phyloP scores from a whole-genome alignment of 768 basidiomycete genomes.

The Russula sp. region DNA sequence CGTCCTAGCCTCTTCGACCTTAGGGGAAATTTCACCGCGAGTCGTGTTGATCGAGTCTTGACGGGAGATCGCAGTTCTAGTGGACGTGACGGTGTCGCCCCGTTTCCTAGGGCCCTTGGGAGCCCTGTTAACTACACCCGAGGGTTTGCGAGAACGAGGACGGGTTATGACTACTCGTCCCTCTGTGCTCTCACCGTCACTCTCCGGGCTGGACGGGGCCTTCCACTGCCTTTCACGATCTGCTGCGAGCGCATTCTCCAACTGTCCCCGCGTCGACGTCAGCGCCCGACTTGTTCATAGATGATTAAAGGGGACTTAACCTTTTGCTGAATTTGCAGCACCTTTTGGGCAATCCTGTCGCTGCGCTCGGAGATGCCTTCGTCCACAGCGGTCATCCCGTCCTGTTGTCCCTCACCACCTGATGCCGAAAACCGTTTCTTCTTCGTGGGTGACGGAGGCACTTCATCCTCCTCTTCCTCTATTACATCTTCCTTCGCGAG shows the following conservation, averaged over 20 bases:
- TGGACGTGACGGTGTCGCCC: slow-evolving; percentile 58
- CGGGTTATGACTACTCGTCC: slow-evolving; percentile 21
- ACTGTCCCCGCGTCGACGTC: slow-evolving; percentile 33
- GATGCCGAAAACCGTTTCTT: slow-evolving; percentile 79
- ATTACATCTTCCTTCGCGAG: slow-evolving; percentile 49
- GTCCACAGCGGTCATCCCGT: slow-evolving; percentile 81
- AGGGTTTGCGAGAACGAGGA: slow-evolving; percentile 31
- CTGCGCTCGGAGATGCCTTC: slow-evolving; percentile 78
- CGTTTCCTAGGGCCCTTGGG: slow-evolving; percentile 25
- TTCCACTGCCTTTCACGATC: slow-evolving; percentile 43
- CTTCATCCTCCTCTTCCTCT: slow-evolving; percentile 37
- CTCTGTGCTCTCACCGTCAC: slow-evolving; percentile 37
- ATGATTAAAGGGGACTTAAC: slow-evolving; percentile 37
- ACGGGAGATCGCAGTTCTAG: slow-evolving; percentile 29
- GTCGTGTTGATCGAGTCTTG: slow-evolving; percentile 28
- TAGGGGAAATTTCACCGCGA: slow-evolving; percentile 23
- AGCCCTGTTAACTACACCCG: slow-evolving; percentile 25
- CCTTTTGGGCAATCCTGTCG: slow-evolving; percentile 83
- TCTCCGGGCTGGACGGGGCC: slow-evolving; percentile 43
- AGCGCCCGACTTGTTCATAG: neutral
- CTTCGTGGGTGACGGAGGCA: slow-evolving; percentile 33
- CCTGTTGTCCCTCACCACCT: slow-evolving; percentile 54
- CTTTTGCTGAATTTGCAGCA: slow-evolving; percentile 86
- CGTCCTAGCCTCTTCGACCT: neutral
- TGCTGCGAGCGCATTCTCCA: slow-evolving; percentile 64